Evolutionary conservation across 2,329 filamentous ascomycete species (phyloP).

Genomic region (Sclerotinia glacialis): DNA sequence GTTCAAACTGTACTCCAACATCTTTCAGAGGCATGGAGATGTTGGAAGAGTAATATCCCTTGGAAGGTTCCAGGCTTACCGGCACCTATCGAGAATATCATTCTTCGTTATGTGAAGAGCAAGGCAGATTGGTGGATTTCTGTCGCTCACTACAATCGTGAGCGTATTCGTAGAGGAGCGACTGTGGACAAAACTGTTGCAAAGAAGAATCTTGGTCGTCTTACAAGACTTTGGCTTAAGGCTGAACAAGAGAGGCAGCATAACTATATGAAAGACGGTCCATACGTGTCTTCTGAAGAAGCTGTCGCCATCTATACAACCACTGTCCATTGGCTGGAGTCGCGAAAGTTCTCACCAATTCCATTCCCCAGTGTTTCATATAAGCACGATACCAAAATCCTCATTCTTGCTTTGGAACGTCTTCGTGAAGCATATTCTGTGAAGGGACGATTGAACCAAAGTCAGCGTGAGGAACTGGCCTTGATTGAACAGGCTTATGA

Average conservation of each 20-base stretch:
- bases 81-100: slow-evolving; percentile 97
- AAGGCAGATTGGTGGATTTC: slow-evolving; percentile 99
- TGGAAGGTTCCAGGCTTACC: slow-evolving; percentile 98
- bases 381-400: slow-evolving; percentile 98
- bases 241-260: slow-evolving; percentile 97
- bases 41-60: slow-evolving; percentile 99
- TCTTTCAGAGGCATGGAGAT: slow-evolving; percentile 96
- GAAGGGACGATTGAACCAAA: slow-evolving; percentile 94
- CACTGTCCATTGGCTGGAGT: slow-evolving; percentile 97
- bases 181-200: slow-evolving; percentile 99
- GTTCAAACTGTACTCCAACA: slow-evolving; percentile 97
- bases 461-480: slow-evolving; percentile 92
- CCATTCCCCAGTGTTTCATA: slow-evolving; percentile 98
- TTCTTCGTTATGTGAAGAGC: slow-evolving; percentile 95
- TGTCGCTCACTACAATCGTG: slow-evolving; percentile 97
- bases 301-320: slow-evolving; percentile 98
- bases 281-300: slow-evolving; percentile 97
- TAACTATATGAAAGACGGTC: slow-evolving; percentile 99
- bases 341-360: slow-evolving; percentile 96
- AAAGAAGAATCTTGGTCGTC: slow-evolving; percentile 95
- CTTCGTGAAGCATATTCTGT: slow-evolving; percentile 95
- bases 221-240: slow-evolving; percentile 96
- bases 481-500: slow-evolving; percentile 98
- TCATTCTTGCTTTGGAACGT: slow-evolving; percentile 91
- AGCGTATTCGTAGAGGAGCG: slow-evolving; percentile 91